These are phyloP conservation scores for Malbranchea zuffiana DNA, from an alignment of 2,329 filamentous ascomycete genomes.

Conservation along the genomic window DNA sequence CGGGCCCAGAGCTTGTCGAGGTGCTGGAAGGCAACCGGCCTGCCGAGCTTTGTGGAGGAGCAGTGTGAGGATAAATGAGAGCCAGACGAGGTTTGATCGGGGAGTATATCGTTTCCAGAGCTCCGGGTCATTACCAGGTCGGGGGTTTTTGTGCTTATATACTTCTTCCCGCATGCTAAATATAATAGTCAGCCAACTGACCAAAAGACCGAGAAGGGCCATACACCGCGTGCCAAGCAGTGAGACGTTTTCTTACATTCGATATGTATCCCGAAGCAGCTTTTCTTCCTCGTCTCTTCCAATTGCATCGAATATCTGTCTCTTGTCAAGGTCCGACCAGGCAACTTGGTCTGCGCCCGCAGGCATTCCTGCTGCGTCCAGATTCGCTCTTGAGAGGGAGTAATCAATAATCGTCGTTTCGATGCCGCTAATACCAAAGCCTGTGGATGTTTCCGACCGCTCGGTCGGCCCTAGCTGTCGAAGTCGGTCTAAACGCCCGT, in stretches of 20 bases:
- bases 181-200: conserved; percentile 2
- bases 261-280: conserved; percentile 32
- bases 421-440: conserved; percentile 44
- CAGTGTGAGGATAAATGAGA: conserved; percentile 49
- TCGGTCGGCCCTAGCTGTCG: conserved; percentile 22
- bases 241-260: conserved; percentile 26
- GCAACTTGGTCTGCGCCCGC: conserved; percentile 21
- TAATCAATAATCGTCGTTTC: conserved; percentile 59
- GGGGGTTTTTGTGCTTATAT: conserved; percentile 32
- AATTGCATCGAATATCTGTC: conserved; percentile 34
- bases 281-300: conserved; percentile 33
- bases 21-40: conserved; percentile 13
- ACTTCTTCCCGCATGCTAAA: conserved; percentile 32
- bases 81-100: conserved; percentile 53
- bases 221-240: too few relatives aligned
- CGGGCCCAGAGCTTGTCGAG: conserved; percentile 23
- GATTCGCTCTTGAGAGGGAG: conserved; percentile 51
- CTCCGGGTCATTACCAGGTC: conserved; percentile 25
- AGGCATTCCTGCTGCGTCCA: conserved; percentile 25
- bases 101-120: conserved; percentile 48
- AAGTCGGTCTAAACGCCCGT: conserved; percentile 27
- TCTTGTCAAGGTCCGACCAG: conserved; percentile 34
- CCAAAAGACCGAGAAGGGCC: too few relatives aligned
- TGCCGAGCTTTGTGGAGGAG: conserved; percentile 36
- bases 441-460: conserved; percentile 25